Evolutionary conservation across 2,329 filamentous ascomycete species (phyloP), one percentile per base, ranked within the genome.

Genomic region (Onygenales sp.): DNA sequence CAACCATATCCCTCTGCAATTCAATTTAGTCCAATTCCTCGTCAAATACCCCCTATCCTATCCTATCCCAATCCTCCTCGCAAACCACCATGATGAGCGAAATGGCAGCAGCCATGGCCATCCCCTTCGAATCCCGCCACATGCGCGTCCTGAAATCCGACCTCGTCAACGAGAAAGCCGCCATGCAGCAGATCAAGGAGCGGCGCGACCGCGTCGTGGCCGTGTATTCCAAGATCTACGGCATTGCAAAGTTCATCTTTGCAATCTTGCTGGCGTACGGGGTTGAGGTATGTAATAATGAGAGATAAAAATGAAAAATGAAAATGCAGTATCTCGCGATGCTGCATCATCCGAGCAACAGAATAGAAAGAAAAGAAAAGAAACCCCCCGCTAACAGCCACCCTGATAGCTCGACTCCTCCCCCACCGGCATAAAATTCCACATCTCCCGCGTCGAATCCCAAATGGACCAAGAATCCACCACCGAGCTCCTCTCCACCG

Each of bases 201-300:
- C 65, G 63, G 51, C 56, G 64, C 10, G 53, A 58, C 2, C 61
- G 56, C 17, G 63, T 70, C 5, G 51, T 70, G 44, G 56, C 56
- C 1, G 61, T 70, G 9, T 67, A 65, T 37, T 54, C 59, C 27
- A 66, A 62, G 50, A 60, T 72, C 8, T 72, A 71, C 52, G 59
- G 65, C 1, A 56, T 69, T 45, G 65, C 68, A 21, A 72, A 71
- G 48, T 56, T 71, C 10, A 51, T 69, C 33, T 57, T 65, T 36
- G 62, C 63, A 33, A 56, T 64, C 8, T 63, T 69, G 46, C 43
- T 61, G 46, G 62, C 62, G 42, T 71, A 68, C 54, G 68, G 65
- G 0, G 57, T 65, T 9, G 64, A 69, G 55, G 70, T 71, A 61
- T 34, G 62, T 54, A n/a, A 21, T n/a, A 9, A 36, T 13, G 11